A percentile compares a stretch with the other conserved stretches of the same genome.
phyloP scores from a whole-genome alignment of 805 yeast genomes.

The Ogataea henricii region DNA sequence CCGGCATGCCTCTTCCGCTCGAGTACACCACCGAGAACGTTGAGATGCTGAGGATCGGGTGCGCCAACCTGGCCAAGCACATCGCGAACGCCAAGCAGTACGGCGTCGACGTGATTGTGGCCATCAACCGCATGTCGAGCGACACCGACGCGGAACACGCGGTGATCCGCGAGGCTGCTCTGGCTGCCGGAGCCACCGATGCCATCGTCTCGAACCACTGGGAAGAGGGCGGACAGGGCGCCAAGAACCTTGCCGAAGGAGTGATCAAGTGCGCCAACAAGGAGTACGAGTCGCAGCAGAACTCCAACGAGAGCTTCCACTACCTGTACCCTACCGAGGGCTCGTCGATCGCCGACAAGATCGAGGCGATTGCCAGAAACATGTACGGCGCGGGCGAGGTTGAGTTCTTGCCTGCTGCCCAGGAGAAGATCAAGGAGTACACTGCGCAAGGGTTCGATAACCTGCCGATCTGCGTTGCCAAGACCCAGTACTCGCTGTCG shows the following conservation, averaged over 20 bases:
- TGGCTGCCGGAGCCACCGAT: conserved; percentile 89
- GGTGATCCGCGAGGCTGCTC: conserved; percentile 75
- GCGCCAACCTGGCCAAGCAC: conserved; percentile 88
- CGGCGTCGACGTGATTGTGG: conserved; percentile 92
- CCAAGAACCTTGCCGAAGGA: conserved; percentile 78
- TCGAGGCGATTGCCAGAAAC: conserved; percentile 73
- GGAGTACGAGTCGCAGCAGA: conserved; percentile 39
- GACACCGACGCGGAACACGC: conserved; percentile 82
- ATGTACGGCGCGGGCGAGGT: conserved; percentile 93
- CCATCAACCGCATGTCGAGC: conserved; percentile 83
- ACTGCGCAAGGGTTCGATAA: conserved; percentile 86
- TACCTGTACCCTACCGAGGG: conserved; percentile 69
- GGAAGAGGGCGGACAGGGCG: conserved; percentile 95
- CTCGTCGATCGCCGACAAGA: conserved; percentile 75
- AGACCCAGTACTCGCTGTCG: conserved; percentile 94
- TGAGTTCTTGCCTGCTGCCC: conserved; percentile 81
- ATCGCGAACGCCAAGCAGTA: conserved; percentile 80
- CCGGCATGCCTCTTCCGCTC: conserved; percentile 83
- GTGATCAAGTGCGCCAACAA: conserved; percentile 68
- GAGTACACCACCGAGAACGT: conserved; percentile 82
- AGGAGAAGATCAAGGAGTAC: conserved; percentile 76
- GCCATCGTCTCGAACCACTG: conserved; percentile 92
- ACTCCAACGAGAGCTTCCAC: conserved; percentile 48
- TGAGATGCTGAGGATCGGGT: conserved; percentile 75
- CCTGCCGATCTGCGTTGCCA: conserved; percentile 94